Percentiles rank a stretch among this genome's conserved stretches.
Conservation (phyloP, 345 rosid species). For the Salix exigua region DNA sequence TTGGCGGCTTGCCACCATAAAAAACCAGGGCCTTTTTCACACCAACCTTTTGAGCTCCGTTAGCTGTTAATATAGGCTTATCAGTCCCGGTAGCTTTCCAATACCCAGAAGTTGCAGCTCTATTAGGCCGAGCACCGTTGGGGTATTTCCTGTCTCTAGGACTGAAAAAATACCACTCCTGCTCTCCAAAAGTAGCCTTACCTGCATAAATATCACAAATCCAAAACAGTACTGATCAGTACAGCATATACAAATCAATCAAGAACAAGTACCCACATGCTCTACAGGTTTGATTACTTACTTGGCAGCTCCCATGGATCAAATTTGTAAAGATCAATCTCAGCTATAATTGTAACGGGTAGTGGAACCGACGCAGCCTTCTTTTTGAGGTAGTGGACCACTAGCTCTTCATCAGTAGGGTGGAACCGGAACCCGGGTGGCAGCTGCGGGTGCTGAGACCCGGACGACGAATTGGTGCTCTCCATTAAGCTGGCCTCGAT, state of each 20-base stretch:
- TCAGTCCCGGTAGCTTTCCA: constrained; percentile 99
- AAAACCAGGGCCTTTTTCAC: constrained; percentile 92
- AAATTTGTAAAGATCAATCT: constrained; percentile 83
- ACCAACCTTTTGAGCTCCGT: constrained; percentile 68
- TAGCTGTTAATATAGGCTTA: constrained; percentile 70
- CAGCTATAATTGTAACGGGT: constrained; percentile 84
- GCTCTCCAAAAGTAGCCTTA: constrained; percentile 91
- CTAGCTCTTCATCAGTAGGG: constrained; percentile 97
- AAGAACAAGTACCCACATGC: background rate
- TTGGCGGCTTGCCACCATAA: constrained; percentile 94
- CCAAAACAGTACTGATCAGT: background rate
- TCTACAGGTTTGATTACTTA: constrained; percentile 13
- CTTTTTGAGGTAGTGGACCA: constrained; percentile 84
- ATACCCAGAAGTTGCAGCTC: constrained; percentile 95
- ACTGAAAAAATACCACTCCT: constrained; percentile 96
- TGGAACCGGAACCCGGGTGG: constrained; percentile 99
- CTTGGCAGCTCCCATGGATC: constrained; percentile 99
- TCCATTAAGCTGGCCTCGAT: constrained; percentile 39
- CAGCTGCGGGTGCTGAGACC: constrained; percentile 67
- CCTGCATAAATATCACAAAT: constrained; percentile 22
- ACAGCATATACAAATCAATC: background rate
- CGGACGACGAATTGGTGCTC: constrained; percentile 71
- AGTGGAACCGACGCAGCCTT: constrained; percentile 68
- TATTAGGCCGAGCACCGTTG: constrained; percentile 90
- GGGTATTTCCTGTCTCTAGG: constrained; percentile 96